phyloP scores from a whole-genome alignment of 805 yeast species.

The Teunomyces stri region DNA sequence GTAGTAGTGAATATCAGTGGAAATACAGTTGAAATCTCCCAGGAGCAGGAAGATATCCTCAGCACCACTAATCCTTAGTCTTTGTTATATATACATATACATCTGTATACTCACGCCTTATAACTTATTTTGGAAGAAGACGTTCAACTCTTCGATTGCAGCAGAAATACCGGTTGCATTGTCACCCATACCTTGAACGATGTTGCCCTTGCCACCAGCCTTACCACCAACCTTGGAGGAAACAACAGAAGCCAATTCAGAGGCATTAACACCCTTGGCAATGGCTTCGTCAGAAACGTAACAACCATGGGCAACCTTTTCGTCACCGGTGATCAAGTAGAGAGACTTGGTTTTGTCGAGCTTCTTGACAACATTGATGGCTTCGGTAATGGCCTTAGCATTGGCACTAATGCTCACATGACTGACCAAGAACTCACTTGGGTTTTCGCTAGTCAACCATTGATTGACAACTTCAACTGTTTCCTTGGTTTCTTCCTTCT shows the following conservation, averaged over 20 bases:
- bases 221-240: constrained; percentile 84
- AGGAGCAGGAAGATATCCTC: constrained; percentile 54
- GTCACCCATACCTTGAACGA: constrained; percentile 96
- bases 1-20: constrained; percentile 44
- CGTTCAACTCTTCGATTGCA: constrained; percentile 72
- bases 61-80: constrained; percentile 15
- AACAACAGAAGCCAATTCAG: constrained; percentile 71
- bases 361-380: constrained; percentile 77
- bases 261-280: constrained; percentile 68
- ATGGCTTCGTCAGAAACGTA: constrained; percentile 73
- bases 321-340: constrained; percentile 74
- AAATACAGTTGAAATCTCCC: constrained; percentile 56
- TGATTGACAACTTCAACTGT: constrained; percentile 73
- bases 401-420: constrained; percentile 71
- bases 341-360: constrained; percentile 71
- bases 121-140: constrained; percentile 60
- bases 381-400: constrained; percentile 93
- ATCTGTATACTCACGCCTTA: constrained; percentile 10
- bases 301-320: constrained; percentile 94
- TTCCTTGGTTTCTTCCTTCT: constrained; percentile 82
- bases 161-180: constrained; percentile 63
- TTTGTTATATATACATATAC: not conserved
- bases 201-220: constrained; percentile 97
- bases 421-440: constrained; percentile 60
- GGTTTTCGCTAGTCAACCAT: constrained; percentile 54